phyloP scores from a whole-genome alignment of 768 basidiomycete species.

The Serpula lacrymans region DNA sequence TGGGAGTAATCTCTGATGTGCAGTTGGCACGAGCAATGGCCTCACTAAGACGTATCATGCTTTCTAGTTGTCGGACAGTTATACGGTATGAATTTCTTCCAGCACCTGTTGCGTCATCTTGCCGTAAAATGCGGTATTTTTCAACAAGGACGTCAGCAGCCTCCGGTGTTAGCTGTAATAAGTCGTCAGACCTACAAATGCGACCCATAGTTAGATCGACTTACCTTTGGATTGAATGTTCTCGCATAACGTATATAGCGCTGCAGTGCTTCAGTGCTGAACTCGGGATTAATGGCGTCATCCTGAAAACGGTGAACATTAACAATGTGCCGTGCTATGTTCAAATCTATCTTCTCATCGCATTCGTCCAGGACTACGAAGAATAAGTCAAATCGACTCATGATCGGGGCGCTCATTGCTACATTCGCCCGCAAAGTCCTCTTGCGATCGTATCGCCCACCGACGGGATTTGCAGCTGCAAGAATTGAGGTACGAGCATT shows the following conservation, averaged over 20 bases:
- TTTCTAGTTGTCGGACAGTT: constrained; percentile 96
- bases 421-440: constrained; percentile 89
- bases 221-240: constrained; percentile 95
- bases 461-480: constrained; percentile 97
- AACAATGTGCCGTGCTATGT: constrained; percentile 95
- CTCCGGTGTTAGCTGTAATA: constrained; percentile 77
- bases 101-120: constrained; percentile 87
- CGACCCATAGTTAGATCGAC: constrained; percentile 5
- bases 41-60: constrained; percentile 96
- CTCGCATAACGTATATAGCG: constrained; percentile 95
- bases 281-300: constrained; percentile 93
- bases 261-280: constrained; percentile 94
- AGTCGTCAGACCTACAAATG: constrained; percentile 5
- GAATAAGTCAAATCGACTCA: constrained; percentile 98
- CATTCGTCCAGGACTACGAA: constrained; percentile 98
- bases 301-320: constrained; percentile 96
- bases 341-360: constrained; percentile 86
- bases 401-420: constrained; percentile 97
- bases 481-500: constrained; percentile 97
- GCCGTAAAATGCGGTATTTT: constrained; percentile 88
- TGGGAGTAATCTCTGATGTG: constrained; percentile 92
- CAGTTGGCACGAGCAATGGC: constrained; percentile 98
- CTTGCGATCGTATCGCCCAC: constrained; percentile 95
- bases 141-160: constrained; percentile 92
- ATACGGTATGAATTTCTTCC: constrained; percentile 94